Evolutionary conservation across 2,329 filamentous ascomycete species (phyloP).

Genomic region (Chaetomium strumarium): DNA sequence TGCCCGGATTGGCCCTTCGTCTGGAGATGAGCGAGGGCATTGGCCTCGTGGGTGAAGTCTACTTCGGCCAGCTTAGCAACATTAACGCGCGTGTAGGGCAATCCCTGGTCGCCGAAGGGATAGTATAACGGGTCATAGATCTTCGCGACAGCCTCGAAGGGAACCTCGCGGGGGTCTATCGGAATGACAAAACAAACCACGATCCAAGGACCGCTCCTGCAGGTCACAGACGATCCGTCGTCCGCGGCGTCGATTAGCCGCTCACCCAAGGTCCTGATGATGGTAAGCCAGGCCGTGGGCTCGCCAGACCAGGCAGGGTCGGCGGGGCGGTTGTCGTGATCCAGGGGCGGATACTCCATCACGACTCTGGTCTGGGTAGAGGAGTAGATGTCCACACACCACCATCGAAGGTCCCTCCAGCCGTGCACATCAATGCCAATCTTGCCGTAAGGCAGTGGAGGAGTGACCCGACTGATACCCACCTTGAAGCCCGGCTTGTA

Average conservation of each 20-base stretch:
- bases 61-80: background rate
- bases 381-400: no score
- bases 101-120: background rate
- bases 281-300: background rate
- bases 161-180: background rate
- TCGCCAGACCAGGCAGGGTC: background rate
- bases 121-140: conserved; percentile 12
- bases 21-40: conserved; percentile 4
- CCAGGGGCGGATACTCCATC: background rate
- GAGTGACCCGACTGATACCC: no score
- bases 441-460: no score
- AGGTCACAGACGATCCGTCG: no score
- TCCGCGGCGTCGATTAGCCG: no score
- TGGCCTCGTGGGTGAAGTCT: conserved; percentile 8
- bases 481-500: no score
- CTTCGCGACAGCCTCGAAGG: conserved; percentile 7
- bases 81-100: background rate
- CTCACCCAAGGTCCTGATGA: background rate
- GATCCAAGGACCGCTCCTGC: conserved; percentile 3
- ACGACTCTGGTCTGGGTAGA: no score
- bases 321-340: background rate
- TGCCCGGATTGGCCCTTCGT: background rate
- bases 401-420: no score
- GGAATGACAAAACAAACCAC: conserved; percentile 4
- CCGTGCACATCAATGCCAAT: no score